phyloP scores from a whole-genome alignment of 2,329 filamentous ascomycete genomes.

The Verticillium alfalfae region DNA sequence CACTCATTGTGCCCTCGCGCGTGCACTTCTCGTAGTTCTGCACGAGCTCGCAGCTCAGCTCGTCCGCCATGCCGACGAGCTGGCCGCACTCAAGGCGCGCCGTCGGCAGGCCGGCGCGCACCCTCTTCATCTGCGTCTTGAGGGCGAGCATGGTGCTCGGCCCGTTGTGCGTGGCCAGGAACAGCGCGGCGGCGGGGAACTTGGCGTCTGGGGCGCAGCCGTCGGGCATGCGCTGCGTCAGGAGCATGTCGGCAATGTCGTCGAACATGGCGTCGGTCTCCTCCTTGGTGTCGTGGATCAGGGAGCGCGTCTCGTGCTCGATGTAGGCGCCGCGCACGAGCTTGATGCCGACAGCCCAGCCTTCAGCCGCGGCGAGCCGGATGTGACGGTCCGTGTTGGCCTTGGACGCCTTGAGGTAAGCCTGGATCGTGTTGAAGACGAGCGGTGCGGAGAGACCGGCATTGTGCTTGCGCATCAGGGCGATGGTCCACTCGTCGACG shows the following conservation, averaged over 20 bases:
- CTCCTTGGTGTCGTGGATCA: slow-evolving; percentile 49
- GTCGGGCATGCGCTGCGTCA: slow-evolving; percentile 13
- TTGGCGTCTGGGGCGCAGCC: slow-evolving; percentile 21
- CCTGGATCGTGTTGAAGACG: slow-evolving; percentile 50
- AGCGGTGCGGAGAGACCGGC: slow-evolving; percentile 22
- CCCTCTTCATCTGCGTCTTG: slow-evolving; percentile 34
- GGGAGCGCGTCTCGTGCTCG: slow-evolving; percentile 36
- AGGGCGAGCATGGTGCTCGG: slow-evolving; percentile 33
- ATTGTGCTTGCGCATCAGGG: slow-evolving; percentile 33
- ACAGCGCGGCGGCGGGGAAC: slow-evolving; percentile 40
- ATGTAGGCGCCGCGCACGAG: slow-evolving; percentile 54
- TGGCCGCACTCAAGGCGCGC: slow-evolving; percentile 42
- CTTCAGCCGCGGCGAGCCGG: slow-evolving; percentile 32
- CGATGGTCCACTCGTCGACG: slow-evolving; percentile 24
- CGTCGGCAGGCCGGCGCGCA: slow-evolving; percentile 23
- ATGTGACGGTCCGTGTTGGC: slow-evolving; percentile 38
- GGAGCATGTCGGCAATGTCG: slow-evolving; percentile 24
- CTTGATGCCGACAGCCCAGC: slow-evolving; percentile 50
- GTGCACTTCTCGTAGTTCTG: slow-evolving; percentile 21
- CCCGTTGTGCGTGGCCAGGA: slow-evolving; percentile 50
- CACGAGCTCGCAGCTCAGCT: slow-evolving; percentile 45
- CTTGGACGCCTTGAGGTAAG: slow-evolving; percentile 45
- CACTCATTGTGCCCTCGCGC: slow-evolving; percentile 9
- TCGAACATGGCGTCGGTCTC: slow-evolving; percentile 49
- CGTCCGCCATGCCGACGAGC: slow-evolving; percentile 53